A percentile compares a stretch with the other conserved stretches of the same genome.
phyloP scores from a whole-genome alignment of 2,329 filamentous ascomycete species.

The Phialophora chinensis region DNA sequence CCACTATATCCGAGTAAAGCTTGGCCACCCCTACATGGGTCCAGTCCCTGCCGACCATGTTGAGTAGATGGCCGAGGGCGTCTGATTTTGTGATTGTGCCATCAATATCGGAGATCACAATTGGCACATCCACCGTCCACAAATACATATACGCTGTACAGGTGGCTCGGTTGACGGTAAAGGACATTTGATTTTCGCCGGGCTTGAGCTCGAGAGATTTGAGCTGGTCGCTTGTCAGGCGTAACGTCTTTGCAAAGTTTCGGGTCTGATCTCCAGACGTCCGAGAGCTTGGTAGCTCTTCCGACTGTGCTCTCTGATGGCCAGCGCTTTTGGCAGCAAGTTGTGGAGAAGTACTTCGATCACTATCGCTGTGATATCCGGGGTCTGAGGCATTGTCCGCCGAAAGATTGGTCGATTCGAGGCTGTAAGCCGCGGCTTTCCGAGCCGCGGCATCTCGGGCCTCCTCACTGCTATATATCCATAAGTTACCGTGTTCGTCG shows the following conservation, averaged over 20 bases:
- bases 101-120: conserved; percentile 98
- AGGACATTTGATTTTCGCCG: conserved; percentile 92
- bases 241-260: conserved; percentile 95
- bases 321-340: conserved; percentile 63
- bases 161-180: conserved; percentile 93
- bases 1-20: conserved; percentile 91
- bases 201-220: conserved; percentile 80
- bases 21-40: conserved; percentile 96
- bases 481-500: conserved; percentile 95
- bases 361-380: conserved; percentile 90
- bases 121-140: conserved; percentile 88
- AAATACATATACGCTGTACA: conserved; percentile 92
- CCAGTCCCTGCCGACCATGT: conserved; percentile 97
- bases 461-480: conserved; percentile 98
- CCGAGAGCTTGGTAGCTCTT: conserved; percentile 60
- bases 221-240: conserved; percentile 92
- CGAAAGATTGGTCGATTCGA: conserved; percentile 58
- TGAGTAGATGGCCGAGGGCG: conserved; percentile 89
- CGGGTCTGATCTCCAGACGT: conserved; percentile 70
- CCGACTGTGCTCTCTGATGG: conserved; percentile 66
- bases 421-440: conserved; percentile 58
- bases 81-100: conserved; percentile 99
- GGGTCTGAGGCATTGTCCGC: conserved; percentile 89
- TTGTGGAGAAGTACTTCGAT: conserved; percentile 62
- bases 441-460: conserved; percentile 87